Percentiles rank a stretch among this genome's conserved stretches.
Evolutionary conservation across 2,329 filamentous ascomycete genomes (phyloP).

Genomic region (Cytospora paraplurivora): DNA sequence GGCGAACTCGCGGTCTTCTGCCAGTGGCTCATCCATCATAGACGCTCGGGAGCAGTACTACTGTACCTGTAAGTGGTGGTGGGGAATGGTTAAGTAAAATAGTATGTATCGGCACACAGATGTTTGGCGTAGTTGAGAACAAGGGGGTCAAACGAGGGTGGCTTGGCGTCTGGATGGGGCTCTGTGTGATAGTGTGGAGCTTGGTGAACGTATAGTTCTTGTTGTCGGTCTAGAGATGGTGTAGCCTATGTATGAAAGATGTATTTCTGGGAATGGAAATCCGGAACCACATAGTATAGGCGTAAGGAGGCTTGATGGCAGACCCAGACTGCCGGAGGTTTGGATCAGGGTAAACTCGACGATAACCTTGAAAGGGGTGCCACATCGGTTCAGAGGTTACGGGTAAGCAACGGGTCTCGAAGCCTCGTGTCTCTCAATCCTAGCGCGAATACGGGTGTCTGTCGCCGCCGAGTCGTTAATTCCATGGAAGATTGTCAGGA

Average conservation of each 20-base stretch:
- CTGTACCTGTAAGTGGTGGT: neutral
- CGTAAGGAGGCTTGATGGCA: neutral
- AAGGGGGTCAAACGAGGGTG: conserved; percentile 13
- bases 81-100: conserved; percentile 1
- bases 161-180: conserved; percentile 14
- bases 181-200: neutral
- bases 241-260: conserved; percentile 13
- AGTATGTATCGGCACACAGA: neutral
- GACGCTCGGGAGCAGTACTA: neutral
- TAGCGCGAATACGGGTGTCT: conserved; percentile 10
- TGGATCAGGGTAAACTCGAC: neutral
- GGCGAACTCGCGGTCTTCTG: conserved; percentile 29
- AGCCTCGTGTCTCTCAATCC: conserved; percentile 17
- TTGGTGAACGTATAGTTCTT: neutral
- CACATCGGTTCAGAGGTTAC: conserved; percentile 13
- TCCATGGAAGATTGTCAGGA: neutral
- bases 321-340: conserved; percentile 1
- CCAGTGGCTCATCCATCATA: conserved; percentile 27
- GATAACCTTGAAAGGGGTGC: neutral
- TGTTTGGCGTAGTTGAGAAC: no score
- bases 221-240: conserved; percentile 7
- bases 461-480: conserved; percentile 1
- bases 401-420: conserved; percentile 16
- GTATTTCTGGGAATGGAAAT: neutral
- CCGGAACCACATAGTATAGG: conserved; percentile 10